A percentile compares a stretch with the other conserved stretches of the same genome.
Conservation (phyloP, 1,139 yeast genomes). For the Hansenula lynferdii region DNA sequence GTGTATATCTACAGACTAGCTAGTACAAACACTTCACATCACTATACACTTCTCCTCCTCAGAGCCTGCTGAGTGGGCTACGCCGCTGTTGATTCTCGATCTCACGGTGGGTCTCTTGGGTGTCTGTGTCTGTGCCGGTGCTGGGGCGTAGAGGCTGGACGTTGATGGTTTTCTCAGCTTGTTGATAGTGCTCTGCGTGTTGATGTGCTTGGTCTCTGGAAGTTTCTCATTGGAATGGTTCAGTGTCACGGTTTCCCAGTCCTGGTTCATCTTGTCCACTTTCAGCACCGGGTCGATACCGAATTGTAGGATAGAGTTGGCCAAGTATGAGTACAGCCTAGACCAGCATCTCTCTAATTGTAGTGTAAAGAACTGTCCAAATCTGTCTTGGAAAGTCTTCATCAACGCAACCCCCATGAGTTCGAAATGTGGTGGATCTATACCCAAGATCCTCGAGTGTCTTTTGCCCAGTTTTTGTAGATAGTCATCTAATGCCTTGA, state of each 20-base stretch:
- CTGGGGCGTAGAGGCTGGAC: no score
- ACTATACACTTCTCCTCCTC: slow-evolving; percentile 3
- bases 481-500: slow-evolving; percentile 50
- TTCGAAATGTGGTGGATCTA: slow-evolving; percentile 69
- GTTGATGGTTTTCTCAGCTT: not conserved
- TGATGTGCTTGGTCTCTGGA: no score
- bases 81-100: not conserved
- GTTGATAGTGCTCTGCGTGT: no score
- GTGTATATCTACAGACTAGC: no score
- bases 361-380: slow-evolving; percentile 40
- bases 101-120: no score
- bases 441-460: slow-evolving; percentile 71
- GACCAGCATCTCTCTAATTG: slow-evolving; percentile 67
- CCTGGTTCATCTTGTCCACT: slow-evolving; percentile 19
- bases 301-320: slow-evolving; percentile 59
- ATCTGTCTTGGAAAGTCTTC: slow-evolving; percentile 69
- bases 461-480: slow-evolving; percentile 64
- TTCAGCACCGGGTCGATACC: slow-evolving; percentile 57
- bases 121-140: no score
- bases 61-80: not conserved
- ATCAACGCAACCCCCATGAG: slow-evolving; percentile 77
- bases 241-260: slow-evolving; percentile 5
- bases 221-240: no score
- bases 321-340: slow-evolving; percentile 46
- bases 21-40: not conserved